A percentile compares a stretch with the other conserved stretches of the same genome.
Evolutionary conservation across 2,329 filamentous ascomycete species (phyloP).

Genomic region (Alternaria infectoria): DNA sequence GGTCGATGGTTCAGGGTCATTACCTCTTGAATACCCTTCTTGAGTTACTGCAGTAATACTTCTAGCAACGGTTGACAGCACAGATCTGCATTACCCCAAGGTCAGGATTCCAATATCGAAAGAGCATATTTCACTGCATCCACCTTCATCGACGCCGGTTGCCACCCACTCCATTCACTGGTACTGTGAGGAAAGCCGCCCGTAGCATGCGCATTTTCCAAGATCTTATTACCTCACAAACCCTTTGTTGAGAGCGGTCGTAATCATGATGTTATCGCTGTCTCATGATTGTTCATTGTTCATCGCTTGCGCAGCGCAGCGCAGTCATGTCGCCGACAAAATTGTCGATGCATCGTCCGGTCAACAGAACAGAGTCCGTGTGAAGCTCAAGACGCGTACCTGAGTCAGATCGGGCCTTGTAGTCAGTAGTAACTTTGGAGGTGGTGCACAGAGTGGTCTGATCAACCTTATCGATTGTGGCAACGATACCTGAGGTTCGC

Average conservation of each 20-base stretch:
- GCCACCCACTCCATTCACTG: background rate
- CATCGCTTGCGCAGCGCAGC: background rate
- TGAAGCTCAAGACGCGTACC: background rate
- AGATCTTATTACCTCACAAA: background rate
- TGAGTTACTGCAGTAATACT: background rate
- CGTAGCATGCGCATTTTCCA: background rate
- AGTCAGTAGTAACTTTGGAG: constrained; percentile 20
- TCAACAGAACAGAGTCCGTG: background rate
- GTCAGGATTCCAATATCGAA: background rate
- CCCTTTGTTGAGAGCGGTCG: background rate
- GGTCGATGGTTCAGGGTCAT: background rate
- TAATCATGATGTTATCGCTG: background rate
- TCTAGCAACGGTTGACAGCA: background rate
- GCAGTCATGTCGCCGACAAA: background rate
- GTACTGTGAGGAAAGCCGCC: background rate
- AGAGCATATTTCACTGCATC: background rate
- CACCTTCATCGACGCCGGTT: background rate
- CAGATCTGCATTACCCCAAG: background rate
- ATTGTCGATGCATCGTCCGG: background rate
- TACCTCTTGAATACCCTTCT: background rate
- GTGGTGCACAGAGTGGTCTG: constrained; percentile 3
- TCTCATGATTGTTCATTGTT: background rate
- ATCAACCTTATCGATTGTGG: constrained; percentile 27
- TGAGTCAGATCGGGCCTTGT: constrained; percentile 20
- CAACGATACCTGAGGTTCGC: constrained; percentile 19